phyloP scores from a whole-genome alignment of 768 basidiomycete genomes.

The Tylopilus vinaceipallidus region DNA sequence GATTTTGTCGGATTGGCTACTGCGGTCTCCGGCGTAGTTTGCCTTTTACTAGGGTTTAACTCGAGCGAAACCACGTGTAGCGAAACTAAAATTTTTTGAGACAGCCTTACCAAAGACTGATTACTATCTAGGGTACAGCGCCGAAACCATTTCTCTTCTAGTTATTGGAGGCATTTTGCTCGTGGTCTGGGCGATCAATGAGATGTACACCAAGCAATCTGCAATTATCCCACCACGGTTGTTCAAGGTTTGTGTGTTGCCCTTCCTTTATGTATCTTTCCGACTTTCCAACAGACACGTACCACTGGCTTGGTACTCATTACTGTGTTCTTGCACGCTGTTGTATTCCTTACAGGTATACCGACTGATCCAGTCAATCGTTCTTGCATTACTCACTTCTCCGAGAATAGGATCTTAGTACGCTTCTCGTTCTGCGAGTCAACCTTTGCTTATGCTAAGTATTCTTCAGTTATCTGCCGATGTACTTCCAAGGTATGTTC shows the following conservation, averaged over 20 bases:
- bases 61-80: slow-evolving; percentile 34
- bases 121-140: slow-evolving; percentile 23
- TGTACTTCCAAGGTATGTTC: slow-evolving; percentile 37
- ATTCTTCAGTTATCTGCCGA: slow-evolving; percentile 34
- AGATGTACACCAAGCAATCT: slow-evolving; percentile 32
- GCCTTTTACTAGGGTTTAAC: slow-evolving; percentile 40
- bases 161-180: slow-evolving; percentile 34
- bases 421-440: not conserved
- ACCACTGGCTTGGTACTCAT: slow-evolving; percentile 36
- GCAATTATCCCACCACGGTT: slow-evolving; percentile 41
- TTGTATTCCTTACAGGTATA: slow-evolving; percentile 34
- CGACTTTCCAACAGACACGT: slow-evolving; percentile 30
- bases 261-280: not conserved
- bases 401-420: slow-evolving; percentile 26
- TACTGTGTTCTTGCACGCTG: slow-evolving; percentile 34
- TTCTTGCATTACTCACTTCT: not conserved
- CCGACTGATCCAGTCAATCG: not conserved
- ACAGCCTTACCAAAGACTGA: not conserved
- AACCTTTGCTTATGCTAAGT: slow-evolving; percentile 5
- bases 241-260: slow-evolving; percentile 28
- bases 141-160: slow-evolving; percentile 38
- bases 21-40: slow-evolving; percentile 35
- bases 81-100: not conserved
- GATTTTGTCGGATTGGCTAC: slow-evolving; percentile 40
- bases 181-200: slow-evolving; percentile 32